Evolutionary conservation across 176 grass and related monocot genomes (phyloP), one percentile per base, ranked within the genome.

Genomic region (Ananas comosus): DNA sequence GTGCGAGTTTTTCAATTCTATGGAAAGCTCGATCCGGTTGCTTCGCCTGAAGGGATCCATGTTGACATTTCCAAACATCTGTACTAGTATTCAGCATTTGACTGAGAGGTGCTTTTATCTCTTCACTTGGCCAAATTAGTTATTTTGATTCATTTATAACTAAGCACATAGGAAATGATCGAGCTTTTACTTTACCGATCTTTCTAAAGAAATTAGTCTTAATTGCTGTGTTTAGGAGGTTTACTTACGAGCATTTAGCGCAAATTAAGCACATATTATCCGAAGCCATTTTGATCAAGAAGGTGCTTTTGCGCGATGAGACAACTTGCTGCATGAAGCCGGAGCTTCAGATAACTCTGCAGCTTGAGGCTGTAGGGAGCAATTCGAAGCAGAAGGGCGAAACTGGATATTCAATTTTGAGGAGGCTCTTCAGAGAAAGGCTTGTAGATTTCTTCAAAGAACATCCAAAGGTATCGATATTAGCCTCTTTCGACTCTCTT

Each of bases 311-410:
- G 75, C 79, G 71, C 1, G 93, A 96, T 2, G 83, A 90, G 59
- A 72, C 11, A 17, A 96, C 93, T 23, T 92, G 86, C 65, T 92
- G 88, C 33, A 90, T 96, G 93, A 92, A 85, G 67, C 86, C 93
- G 0, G 88, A 87, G 69, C 83, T 92, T 64, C 93, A 92, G 70
- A 80, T 92, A 29, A 87, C 65, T 67, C 67, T 96, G 9, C 68
- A 87, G 11, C 64, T 74, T 53, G 86, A 81, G 51, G 65, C 83
- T 0, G 51, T 85, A 69, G 76, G 54, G 29, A 82, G 51, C 53
- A 28, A 25, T 19, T 58, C 10, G n/a, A 83, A 87, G 72, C 79
- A 80, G n/a, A 86, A 92, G 53, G 81, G 79, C 13, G 83, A 92
- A 74, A 92, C 70, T 11, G 74, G 64, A 2, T 90, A 89, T 79